These are phyloP conservation scores for Umbilicaria muhlenbergii DNA, from an alignment of 495 filamentous ascomycete species.

Conservation along the genomic window DNA sequence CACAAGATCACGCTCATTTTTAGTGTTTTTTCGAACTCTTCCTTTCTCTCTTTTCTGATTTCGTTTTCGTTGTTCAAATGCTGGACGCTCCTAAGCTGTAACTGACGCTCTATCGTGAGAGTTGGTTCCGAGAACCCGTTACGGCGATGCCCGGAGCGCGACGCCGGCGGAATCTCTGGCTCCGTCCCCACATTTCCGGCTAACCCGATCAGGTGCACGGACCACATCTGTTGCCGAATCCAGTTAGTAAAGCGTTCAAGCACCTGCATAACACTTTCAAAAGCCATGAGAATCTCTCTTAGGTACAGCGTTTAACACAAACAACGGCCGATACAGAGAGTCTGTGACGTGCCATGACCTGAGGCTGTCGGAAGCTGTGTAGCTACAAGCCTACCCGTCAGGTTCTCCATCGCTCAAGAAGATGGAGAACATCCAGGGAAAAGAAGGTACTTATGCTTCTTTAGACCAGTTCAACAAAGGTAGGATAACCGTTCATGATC, in stretches of 20 bases:
- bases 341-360: conserved; percentile 9
- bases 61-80: no score
- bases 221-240: no score
- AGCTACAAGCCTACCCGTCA: not conserved
- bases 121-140: no score
- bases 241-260: not conserved
- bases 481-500: conserved; percentile 19
- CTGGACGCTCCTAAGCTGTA: no score
- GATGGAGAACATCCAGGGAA: conserved; percentile 17
- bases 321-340: conserved; percentile 12
- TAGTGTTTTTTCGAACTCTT: not conserved
- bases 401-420: conserved; percentile 10
- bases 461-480: conserved; percentile 6
- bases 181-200: no score
- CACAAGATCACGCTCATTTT: conserved; percentile 77
- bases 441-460: conserved; percentile 29
- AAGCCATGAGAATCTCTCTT: no score
- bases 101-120: no score
- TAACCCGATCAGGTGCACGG: no score
- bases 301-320: not conserved
- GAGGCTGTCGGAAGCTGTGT: not conserved
- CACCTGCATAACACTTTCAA: not conserved
- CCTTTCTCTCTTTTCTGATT: not conserved
- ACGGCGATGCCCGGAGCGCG: no score
- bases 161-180: no score